Conservation (phyloP, 2,329 filamentous ascomycete species). For the Aspergillus puulaauensis region DNA sequence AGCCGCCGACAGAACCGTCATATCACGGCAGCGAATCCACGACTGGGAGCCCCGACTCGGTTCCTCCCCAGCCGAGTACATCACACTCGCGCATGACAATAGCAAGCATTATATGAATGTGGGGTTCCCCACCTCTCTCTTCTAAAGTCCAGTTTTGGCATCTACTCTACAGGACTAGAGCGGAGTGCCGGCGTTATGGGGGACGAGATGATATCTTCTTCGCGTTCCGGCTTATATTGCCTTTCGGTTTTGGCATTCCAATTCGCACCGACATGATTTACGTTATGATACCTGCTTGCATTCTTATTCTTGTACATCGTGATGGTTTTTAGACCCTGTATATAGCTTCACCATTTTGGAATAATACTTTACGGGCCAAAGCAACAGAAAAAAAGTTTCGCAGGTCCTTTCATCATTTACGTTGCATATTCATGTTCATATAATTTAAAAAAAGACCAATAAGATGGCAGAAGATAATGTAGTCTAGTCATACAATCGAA, state of each 20-base stretch:
- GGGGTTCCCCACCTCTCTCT: too few species aligned
- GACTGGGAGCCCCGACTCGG: constrained; percentile 19
- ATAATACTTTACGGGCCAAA: not conserved
- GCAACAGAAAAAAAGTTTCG: not conserved
- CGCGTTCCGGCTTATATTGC: not conserved
- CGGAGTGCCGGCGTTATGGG: not conserved
- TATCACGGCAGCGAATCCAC: constrained; percentile 24
- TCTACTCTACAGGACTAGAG: not conserved
- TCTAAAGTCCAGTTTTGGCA: too few species aligned
- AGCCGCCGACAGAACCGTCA: constrained; percentile 18
- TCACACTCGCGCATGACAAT: constrained; percentile 47
- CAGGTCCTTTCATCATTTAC: not conserved
- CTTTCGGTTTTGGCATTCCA: not conserved
- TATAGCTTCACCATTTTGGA: not conserved
- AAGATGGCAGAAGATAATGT: not conserved
- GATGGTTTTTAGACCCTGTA: constrained; percentile 1
- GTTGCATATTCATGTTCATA: not conserved
- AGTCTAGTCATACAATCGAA: constrained; percentile 42
- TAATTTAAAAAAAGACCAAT: not conserved
- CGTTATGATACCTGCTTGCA: not conserved
- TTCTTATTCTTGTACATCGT: not conserved
- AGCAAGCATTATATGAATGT: constrained; percentile 45
- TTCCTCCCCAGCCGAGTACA: constrained; percentile 29
- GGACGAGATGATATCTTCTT: not conserved
- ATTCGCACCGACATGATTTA: constrained; percentile 2